Evolutionary conservation across 192 early-diverging fungal genomes (phyloP).

Genomic region (Coemansia sp.): DNA sequence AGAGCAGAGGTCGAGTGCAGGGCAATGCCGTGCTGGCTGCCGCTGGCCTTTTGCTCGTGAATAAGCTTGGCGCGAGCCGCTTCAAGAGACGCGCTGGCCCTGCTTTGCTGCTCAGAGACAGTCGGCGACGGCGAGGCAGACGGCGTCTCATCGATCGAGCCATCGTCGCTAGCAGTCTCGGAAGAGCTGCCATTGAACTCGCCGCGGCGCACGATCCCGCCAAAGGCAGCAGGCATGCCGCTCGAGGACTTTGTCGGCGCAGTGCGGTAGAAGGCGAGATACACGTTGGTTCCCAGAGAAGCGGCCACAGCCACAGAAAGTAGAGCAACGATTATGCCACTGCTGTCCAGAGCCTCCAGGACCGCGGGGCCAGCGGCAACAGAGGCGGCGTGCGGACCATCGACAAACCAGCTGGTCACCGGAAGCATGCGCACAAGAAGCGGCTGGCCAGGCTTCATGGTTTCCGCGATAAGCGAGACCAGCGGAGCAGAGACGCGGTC

Average conservation of each 20-base stretch:
- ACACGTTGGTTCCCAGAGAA: conserved; percentile 49
- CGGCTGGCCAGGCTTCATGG: conserved; percentile 5
- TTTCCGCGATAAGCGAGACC: conserved; percentile 20
- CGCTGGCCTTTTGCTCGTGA: conserved; percentile 16
- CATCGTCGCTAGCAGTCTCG: conserved; percentile 22
- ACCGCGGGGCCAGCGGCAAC: background rate
- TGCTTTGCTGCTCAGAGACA: background rate
- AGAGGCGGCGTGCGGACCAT: background rate
- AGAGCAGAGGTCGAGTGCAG: conserved; percentile 44
- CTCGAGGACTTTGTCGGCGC: background rate
- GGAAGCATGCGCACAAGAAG: conserved; percentile 41
- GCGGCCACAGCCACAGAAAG: conserved; percentile 32
- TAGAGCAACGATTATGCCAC: conserved; percentile 41
- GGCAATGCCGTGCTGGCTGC: conserved; percentile 32
- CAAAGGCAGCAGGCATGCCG: conserved; percentile 18
- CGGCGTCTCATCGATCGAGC: conserved; percentile 12
- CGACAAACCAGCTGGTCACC: conserved; percentile 24
- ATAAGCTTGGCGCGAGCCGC: conserved; percentile 32
- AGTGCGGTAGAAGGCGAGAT: conserved; percentile 31
- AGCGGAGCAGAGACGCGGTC: conserved; percentile 41
- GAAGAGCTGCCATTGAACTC: background rate
- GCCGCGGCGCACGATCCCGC: conserved; percentile 19
- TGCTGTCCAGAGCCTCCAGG: conserved; percentile 26
- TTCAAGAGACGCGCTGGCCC: conserved; percentile 24
- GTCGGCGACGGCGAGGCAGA: background rate